Base-by-base conservation (phyloP, 805 yeast species). In the Diddensiella santjacobensis region DNA sequence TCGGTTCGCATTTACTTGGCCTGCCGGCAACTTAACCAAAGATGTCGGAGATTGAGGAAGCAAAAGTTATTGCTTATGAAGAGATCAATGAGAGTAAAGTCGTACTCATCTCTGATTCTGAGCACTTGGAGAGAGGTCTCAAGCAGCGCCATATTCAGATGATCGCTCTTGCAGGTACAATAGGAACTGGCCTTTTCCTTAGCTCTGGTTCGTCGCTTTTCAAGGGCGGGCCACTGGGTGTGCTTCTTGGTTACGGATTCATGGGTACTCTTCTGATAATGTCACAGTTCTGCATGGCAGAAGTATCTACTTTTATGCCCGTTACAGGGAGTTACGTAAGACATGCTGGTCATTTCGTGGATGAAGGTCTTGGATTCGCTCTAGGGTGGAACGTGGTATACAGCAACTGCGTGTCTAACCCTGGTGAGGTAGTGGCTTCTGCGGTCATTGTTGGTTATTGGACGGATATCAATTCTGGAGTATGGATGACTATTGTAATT, bases 81-180 rank as follows among this genome's bases (percentile, higher is more conserved):
- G 30, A 13, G 13, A 8, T 30, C 8, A 44, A 29, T 22, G 44
- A 37, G 44, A 54, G 24, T 22, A 55, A 51, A 10, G 23, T 38
- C 13, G 20, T 23, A 5, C 45, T 40, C 10, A 22, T 42, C 18
- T 43, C 48, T 13, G 50, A 42, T 22, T 47, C 48, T 19, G 44
- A 43, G 45, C 42, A 49, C 42, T 57, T 58, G 41, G 49, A 59
- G 45, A 44, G 72, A 51, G 68, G 67, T 44, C 60, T 74, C 50
- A 69, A 74, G 53, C 75, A 84, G 42, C 65, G 88, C 45, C 88
- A 83, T 59, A 73, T 81, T 53, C 74, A 80, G 48, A 80, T 83
- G 84, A 80, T 83, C 60, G 84, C 93, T 54, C 79, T 87, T 55
- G 95, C 93, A 56, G 91, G 93, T 56, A 86, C 91, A 5, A 67